These are phyloP conservation scores for Steccherinum ochraceum DNA, from an alignment of 768 basidiomycete genomes.

Conservation along the genomic window DNA sequence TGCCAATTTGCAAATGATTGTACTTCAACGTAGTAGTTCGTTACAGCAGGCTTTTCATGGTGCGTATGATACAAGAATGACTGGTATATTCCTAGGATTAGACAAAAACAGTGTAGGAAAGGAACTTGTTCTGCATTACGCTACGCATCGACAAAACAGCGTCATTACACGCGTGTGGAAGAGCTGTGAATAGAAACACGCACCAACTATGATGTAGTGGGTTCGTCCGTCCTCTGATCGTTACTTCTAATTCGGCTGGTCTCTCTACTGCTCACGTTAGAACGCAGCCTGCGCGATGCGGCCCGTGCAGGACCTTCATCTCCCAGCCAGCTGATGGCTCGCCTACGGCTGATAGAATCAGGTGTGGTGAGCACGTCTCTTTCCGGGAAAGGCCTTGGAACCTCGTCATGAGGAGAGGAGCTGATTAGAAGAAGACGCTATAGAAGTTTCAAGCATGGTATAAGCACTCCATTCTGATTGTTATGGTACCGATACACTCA, in stretches of 20 bases:
- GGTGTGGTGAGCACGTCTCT: constrained; percentile 11
- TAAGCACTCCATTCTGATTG: background rate
- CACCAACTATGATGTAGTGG: background rate
- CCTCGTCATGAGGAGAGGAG: constrained; percentile 50
- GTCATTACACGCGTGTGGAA: too few relatives aligned
- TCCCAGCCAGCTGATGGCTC: constrained; percentile 18
- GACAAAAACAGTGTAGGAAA: too few relatives aligned
- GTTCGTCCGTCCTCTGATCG: background rate
- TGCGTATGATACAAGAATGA: too few relatives aligned
- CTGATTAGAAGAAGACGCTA: constrained; percentile 62
- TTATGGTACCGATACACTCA: constrained; percentile 20
- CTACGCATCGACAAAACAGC: too few relatives aligned
- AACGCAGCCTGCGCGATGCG: constrained; percentile 1
- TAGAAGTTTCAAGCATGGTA: background rate
- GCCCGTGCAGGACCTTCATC: constrained; percentile 5
- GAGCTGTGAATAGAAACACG: too few relatives aligned
- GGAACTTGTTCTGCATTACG: too few relatives aligned
- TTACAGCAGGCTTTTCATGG: too few relatives aligned
- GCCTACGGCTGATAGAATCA: constrained; percentile 14
- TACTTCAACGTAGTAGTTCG: too few relatives aligned
- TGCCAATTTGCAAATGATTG: too few relatives aligned
- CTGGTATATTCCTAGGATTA: too few relatives aligned
- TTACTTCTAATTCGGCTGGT: constrained; percentile 2
- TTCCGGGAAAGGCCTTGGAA: constrained; percentile 14
- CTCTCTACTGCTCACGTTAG: constrained; percentile 7